Percentiles rank a stretch among this genome's conserved stretches.
phyloP scores from a whole-genome alignment of 2,329 filamentous ascomycete species.

The Cladosporium sp. region DNA sequence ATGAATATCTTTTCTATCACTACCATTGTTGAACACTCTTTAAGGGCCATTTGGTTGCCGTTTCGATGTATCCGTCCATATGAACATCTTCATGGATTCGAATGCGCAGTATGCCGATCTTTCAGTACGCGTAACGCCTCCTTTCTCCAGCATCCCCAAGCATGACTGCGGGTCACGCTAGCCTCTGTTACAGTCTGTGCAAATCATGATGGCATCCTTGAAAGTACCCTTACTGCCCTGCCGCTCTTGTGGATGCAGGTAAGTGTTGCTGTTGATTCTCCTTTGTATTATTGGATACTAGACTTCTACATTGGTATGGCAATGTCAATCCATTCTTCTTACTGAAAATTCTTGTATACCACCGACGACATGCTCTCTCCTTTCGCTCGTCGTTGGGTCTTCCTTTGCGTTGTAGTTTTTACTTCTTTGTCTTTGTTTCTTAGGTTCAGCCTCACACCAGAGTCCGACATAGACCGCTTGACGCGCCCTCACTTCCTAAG shows the following conservation, averaged over 20 bases:
- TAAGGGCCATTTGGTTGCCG: background rate
- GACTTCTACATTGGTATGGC: background rate
- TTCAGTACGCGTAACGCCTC: conserved; percentile 19
- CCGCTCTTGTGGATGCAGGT: background rate
- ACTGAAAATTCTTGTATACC: background rate
- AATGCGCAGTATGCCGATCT: background rate
- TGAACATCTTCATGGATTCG: background rate
- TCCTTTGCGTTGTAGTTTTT: conserved; percentile 29
- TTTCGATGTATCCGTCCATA: background rate
- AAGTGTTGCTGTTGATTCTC: background rate
- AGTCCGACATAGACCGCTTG: conserved; percentile 27
- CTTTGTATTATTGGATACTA: background rate
- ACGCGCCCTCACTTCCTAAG: conserved; percentile 31
- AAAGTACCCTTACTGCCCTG: background rate
- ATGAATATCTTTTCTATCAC: background rate
- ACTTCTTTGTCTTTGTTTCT: conserved; percentile 28
- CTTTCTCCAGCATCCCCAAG: conserved; percentile 12
- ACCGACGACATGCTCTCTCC: conserved; percentile 30
- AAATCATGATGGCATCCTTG: conserved; percentile 15
- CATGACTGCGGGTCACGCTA: conserved; percentile 16
- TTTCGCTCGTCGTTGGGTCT: conserved; percentile 32
- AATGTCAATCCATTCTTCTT: background rate
- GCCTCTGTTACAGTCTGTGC: conserved; percentile 18
- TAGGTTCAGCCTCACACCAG: conserved; percentile 10
- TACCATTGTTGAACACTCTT: background rate